Percentiles rank a stretch among this genome's conserved stretches.
Evolutionary conservation across 805 yeast species (phyloP).

Genomic region (Naumovozyma castellii): DNA sequence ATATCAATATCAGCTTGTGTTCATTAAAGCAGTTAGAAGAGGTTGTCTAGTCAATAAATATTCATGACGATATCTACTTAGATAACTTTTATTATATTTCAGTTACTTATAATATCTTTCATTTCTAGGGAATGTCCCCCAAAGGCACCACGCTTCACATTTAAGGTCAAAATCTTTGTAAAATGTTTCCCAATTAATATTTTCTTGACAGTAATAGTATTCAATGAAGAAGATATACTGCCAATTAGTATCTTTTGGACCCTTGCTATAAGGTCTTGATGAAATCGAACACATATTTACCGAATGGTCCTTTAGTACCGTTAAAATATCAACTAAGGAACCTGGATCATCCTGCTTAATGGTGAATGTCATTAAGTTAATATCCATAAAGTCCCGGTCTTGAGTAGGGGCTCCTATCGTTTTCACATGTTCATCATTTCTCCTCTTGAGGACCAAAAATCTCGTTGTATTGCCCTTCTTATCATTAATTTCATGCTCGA

Average conservation of each 20-base stretch:
- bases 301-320: constrained; percentile 42
- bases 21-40: too few relatives aligned
- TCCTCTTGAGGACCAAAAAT: constrained; percentile 56
- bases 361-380: constrained; percentile 57
- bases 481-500: constrained; percentile 58
- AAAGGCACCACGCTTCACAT: constrained; percentile 43
- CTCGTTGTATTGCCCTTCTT: constrained; percentile 71
- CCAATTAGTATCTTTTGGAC: constrained; percentile 39
- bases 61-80: not conserved
- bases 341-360: constrained; percentile 63
- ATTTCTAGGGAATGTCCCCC: constrained; percentile 51
- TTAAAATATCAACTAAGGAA: constrained; percentile 57
- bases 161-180: constrained; percentile 35
- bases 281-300: constrained; percentile 63
- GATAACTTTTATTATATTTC: too few relatives aligned
- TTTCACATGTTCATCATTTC: constrained; percentile 6
- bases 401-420: constrained; percentile 6
- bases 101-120: constrained; percentile 27
- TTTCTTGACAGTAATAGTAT: constrained; percentile 28
- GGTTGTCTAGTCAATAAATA: too few relatives aligned
- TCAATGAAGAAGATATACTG: constrained; percentile 77
- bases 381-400: constrained; percentile 9
- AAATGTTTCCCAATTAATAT: constrained; percentile 26
- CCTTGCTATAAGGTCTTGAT: constrained; percentile 55
- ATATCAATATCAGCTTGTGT: too few relatives aligned